phyloP scores from a whole-genome alignment of 148 eudicot genomes.

The Talinum fruticosum region DNA sequence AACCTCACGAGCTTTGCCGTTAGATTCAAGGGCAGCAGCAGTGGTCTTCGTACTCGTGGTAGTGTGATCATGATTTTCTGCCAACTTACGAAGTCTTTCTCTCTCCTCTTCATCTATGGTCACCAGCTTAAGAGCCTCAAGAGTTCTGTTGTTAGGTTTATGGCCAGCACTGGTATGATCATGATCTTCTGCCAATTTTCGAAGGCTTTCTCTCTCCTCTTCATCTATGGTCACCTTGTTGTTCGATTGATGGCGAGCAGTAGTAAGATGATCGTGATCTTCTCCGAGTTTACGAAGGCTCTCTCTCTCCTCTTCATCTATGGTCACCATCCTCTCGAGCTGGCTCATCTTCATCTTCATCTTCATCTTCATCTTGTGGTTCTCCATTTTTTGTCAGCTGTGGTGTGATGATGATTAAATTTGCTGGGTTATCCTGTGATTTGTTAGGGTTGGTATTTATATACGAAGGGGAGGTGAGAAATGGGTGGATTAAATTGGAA shows the following conservation, averaged over 20 bases:
- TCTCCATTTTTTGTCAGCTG: background rate
- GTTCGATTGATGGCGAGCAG: background rate
- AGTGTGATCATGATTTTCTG: background rate
- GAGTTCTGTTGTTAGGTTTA: background rate
- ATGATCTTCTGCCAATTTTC: background rate
- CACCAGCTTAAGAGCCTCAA: too few relatives aligned
- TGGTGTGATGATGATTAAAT: background rate
- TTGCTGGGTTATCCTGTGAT: background rate
- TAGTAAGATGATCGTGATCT: background rate
- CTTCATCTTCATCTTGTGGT: conserved; percentile 3
- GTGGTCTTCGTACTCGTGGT: background rate
- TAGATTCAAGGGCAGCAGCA: background rate
- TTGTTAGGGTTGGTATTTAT: background rate
- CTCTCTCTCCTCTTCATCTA: conserved; percentile 21
- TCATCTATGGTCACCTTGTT: background rate
- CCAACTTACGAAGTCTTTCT: conserved; percentile 11
- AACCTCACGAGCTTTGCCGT: background rate
- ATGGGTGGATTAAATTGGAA: background rate
- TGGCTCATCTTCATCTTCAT: background rate
- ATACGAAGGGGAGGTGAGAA: background rate
- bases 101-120: too few relatives aligned
- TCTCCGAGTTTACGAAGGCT: conserved; percentile 3
- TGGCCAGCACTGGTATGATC: background rate
- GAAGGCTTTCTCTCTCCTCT: conserved; percentile 10
- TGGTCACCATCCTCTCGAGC: background rate